A percentile compares a stretch with the other conserved stretches of the same genome.
These are phyloP conservation scores for Chrysosporium keratinophilum DNA, from an alignment of 2,329 filamentous ascomycete genomes.

Conservation along the genomic window DNA sequence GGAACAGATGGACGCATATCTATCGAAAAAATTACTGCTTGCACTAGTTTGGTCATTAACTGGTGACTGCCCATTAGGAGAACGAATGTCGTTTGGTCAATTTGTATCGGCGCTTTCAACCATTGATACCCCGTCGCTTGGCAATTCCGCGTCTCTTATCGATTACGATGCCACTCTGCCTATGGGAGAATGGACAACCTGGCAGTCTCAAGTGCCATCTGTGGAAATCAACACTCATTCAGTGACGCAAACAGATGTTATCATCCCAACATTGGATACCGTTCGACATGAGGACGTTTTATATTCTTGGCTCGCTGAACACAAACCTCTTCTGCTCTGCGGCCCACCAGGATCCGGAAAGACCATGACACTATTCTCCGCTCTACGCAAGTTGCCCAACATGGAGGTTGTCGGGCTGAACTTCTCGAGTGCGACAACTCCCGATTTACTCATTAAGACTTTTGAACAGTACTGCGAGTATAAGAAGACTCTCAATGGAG, in stretches of 20 bases:
- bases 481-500: conserved; percentile 93
- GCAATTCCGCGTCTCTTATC: conserved; percentile 74
- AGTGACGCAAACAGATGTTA: conserved; percentile 92
- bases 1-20: conserved; percentile 78
- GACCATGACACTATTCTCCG: conserved; percentile 98
- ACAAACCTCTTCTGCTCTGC: conserved; percentile 92
- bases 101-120: conserved; percentile 70
- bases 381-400: conserved; percentile 88
- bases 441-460: conserved; percentile 95
- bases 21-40: conserved; percentile 87
- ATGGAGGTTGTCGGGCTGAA: conserved; percentile 99
- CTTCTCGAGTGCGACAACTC: conserved; percentile 96
- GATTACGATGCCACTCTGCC: conserved; percentile 89
- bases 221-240: conserved; percentile 98
- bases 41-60: conserved; percentile 92
- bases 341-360: conserved; percentile 98
- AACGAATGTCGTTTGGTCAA: conserved; percentile 84
- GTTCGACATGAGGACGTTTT: conserved; percentile 97
- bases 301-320: conserved; percentile 97
- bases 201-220: conserved; percentile 88
- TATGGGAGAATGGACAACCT: conserved; percentile 76
- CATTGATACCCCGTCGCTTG: conserved; percentile 72
- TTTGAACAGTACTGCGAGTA: conserved; percentile 99
- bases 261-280: conserved; percentile 95
- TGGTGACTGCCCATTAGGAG: conserved; percentile 78